Base-by-base conservation (phyloP, 768 basidiomycete species). In the Phlebiopsis gigantea region DNA sequence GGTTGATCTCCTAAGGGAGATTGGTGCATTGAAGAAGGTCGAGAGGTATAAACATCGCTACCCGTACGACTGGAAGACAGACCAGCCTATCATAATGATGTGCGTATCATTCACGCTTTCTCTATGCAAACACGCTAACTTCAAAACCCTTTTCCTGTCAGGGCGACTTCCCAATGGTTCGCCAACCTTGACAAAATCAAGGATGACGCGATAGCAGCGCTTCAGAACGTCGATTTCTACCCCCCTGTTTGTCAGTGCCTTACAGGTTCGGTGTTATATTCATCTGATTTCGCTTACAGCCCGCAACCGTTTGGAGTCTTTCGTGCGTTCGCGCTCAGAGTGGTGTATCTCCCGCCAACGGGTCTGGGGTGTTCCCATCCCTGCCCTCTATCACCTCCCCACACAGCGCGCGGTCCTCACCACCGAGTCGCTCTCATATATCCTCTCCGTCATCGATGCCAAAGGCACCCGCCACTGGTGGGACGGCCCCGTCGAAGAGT, bases 311-410 rank as follows among this genome's bases (percentile, higher is more conserved):
- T 83, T 99, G 9, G 86, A 92, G 61, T 77, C 93, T 0, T 96
- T 93, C 69, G 78, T 98, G 51, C 80, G 76, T 1, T 88, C 87
- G 0, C 90, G 96, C 10, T 93, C 93, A 0, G 96, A 99, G 73
- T 99, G 96, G 96, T 99, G 96, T 66, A 98, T 99, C 55, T 98
- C 96, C 41, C 87, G 96, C 5, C 96, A 99, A 66, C 87, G 96
- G 28, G 88, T 90, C 19, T 99, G 96, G 96, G 96, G 96, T 19
- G 91, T 97, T 1, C 96, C 96, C 4, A 98, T 99, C 57, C 96
- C 95, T 2, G 86, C 90, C 2, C 72, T 99, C 1, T 80, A 93
- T 65, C 83, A 88, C 65, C 68, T 77, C 5, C 72, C 77, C 10
- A 83, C 83, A 8, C 84, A 83, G 55, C 73, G 76, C 28, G 81